Evolutionary conservation across 2,329 filamentous ascomycete genomes (phyloP).

Genomic region (Sporothrix variecibatus): DNA sequence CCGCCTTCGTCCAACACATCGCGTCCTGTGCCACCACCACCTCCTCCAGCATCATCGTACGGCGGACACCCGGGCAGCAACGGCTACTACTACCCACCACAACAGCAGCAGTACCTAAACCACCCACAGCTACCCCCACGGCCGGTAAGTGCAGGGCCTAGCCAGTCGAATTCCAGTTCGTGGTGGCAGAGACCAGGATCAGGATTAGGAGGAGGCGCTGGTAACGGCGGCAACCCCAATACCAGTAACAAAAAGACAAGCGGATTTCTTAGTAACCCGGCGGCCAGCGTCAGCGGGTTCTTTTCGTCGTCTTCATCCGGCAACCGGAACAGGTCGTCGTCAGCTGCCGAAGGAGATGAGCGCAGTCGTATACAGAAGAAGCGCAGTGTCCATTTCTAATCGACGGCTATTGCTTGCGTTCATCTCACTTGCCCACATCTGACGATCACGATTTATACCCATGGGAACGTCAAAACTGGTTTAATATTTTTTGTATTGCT

Average conservation of each 20-base stretch:
- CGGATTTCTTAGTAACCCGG: slow-evolving; percentile 29
- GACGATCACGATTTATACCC: not conserved
- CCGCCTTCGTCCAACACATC: slow-evolving; percentile 28
- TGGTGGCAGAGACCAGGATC: slow-evolving; percentile 38
- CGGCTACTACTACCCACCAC: slow-evolving; percentile 7
- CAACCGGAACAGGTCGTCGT: slow-evolving; percentile 29
- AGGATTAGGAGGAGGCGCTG: slow-evolving; percentile 28
- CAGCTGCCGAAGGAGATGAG: slow-evolving; percentile 30
- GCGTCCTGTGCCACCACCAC: slow-evolving; percentile 41
- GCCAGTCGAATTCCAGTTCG: slow-evolving; percentile 22
- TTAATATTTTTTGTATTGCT: not conserved
- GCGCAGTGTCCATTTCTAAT: slow-evolving; percentile 39
- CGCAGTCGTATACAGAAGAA: slow-evolving; percentile 40
- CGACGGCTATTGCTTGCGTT: not conserved
- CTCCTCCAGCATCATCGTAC: slow-evolving; percentile 35
- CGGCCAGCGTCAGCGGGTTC: slow-evolving; percentile 33
- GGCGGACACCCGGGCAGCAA: not conserved
- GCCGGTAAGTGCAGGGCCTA: slow-evolving; percentile 51
- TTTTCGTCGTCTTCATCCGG: slow-evolving; percentile 27
- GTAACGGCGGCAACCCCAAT: slow-evolving; percentile 10
- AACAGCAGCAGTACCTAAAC: slow-evolving; percentile 15
- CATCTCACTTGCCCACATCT: not conserved
- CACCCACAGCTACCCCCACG: slow-evolving; percentile 41
- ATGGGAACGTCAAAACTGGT: not conserved
- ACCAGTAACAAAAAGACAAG: slow-evolving; percentile 6